phyloP scores from a whole-genome alignment of 108 stramenopile genomes.

The Pseudonitzschia multistriata region DNA sequence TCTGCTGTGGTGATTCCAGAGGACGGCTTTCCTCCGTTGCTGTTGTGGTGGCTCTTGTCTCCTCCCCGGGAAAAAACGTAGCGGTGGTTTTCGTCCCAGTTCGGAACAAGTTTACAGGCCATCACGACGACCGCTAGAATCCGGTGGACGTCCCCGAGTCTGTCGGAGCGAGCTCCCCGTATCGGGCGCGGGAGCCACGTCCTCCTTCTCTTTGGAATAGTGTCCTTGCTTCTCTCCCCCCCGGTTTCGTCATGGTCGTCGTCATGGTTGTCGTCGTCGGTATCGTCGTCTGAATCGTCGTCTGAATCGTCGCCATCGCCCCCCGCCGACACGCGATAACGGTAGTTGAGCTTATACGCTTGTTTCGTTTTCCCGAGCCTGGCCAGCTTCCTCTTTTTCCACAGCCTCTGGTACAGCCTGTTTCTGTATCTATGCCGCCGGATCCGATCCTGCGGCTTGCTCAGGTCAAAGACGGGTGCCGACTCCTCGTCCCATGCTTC shows the following conservation, averaged over 20 bases:
- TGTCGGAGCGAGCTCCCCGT: constrained; percentile 24
- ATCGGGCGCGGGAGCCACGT: constrained; percentile 38
- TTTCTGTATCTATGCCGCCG: background rate
- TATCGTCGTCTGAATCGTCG: background rate
- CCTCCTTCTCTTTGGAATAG: background rate
- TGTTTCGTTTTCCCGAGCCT: background rate
- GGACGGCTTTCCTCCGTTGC: background rate
- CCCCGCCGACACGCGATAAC: no score
- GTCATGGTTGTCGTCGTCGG: background rate
- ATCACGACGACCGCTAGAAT: constrained; percentile 54
- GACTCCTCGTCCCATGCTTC: background rate
- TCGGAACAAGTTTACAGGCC: constrained; percentile 53
- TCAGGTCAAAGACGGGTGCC: background rate
- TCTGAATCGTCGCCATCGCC: background rate
- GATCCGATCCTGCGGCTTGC: background rate
- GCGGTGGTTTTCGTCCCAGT: constrained; percentile 41
- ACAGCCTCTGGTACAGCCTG: background rate
- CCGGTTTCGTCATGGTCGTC: background rate
- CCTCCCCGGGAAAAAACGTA: background rate
- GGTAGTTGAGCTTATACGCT: no score
- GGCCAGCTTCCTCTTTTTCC: no score
- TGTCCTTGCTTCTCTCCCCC: background rate
- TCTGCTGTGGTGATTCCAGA: no score
- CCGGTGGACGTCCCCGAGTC: constrained; percentile 33
- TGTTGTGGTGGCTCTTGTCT: background rate